These are phyloP conservation scores for Polyplosphaeria fusca DNA, from an alignment of 495 filamentous ascomycete species.

Conservation along the genomic window DNA sequence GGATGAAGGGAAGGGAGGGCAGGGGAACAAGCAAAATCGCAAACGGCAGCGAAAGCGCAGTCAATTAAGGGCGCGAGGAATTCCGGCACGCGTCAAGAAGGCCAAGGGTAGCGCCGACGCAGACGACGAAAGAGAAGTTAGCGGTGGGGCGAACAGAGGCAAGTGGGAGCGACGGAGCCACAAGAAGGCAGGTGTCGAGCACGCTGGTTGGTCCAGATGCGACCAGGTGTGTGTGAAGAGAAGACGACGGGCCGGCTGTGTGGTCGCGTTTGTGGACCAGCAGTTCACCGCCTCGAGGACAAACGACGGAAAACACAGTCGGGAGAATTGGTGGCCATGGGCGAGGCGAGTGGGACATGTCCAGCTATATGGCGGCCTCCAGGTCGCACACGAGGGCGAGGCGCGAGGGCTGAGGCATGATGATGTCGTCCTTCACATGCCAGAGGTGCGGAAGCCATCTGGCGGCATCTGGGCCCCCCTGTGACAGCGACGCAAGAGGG, in stretches of 20 bases:
- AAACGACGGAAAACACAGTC: too few relatives aligned
- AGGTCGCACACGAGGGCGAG: constrained; percentile 7
- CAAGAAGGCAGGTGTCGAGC: background rate
- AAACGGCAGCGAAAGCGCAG: background rate
- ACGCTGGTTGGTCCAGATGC: constrained; percentile 11
- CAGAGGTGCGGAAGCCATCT: too few relatives aligned
- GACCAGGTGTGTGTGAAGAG: constrained; percentile 1
- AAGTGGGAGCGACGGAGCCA: background rate
- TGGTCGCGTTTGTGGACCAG: constrained; percentile 12
- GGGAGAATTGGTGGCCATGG: too few relatives aligned
- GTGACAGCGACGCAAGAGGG: too few relatives aligned
- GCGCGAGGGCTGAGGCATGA: constrained; percentile 14
- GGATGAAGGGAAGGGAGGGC: background rate
- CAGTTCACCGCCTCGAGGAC: constrained; percentile 26
- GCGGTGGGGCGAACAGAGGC: background rate
- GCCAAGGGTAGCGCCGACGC: too few relatives aligned
- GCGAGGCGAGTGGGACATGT: too few relatives aligned
- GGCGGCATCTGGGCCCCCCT: too few relatives aligned
- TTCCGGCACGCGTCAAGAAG: too few relatives aligned
- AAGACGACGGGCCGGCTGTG: constrained; percentile 7
- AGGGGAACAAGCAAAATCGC: background rate
- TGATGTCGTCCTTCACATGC: constrained; percentile 23
- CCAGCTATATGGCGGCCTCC: background rate
- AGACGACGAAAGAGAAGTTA: too few relatives aligned
- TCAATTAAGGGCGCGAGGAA: background rate